These are phyloP conservation scores for Dioszegia crocea DNA, from an alignment of 768 basidiomycete species.

Conservation along the genomic window DNA sequence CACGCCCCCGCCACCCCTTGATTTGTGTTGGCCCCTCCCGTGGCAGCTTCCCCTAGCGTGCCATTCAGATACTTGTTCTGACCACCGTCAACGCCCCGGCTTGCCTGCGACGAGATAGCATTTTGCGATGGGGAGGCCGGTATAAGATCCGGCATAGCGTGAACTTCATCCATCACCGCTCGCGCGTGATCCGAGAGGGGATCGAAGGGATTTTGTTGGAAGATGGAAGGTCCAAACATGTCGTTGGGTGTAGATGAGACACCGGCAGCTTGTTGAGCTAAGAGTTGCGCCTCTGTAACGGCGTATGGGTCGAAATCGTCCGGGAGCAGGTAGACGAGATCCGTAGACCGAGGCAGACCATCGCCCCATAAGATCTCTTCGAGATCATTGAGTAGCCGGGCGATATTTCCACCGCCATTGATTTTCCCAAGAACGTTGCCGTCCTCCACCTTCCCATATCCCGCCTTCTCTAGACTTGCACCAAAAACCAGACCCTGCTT, in stretches of 20 bases:
- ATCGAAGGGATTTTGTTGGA: not conserved
- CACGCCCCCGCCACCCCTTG: not conserved
- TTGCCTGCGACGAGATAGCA: not conserved
- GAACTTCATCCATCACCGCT: not conserved
- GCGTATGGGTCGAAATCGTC: slow-evolving; percentile 41
- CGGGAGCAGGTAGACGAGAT: slow-evolving; percentile 33
- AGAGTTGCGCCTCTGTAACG: slow-evolving; percentile 13
- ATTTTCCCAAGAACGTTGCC: slow-evolving; percentile 18
- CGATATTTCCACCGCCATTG: slow-evolving; percentile 21
- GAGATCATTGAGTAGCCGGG: slow-evolving; percentile 36
- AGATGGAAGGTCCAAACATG: not conserved
- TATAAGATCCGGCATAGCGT: not conserved
- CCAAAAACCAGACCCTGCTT: slow-evolving; percentile 32
- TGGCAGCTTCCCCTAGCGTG: not conserved
- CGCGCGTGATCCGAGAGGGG: not conserved
- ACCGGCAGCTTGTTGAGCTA: not conserved
- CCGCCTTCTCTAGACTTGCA: slow-evolving; percentile 19
- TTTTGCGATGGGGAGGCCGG: not conserved
- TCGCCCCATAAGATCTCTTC: slow-evolving; percentile 43
- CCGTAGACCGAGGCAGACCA: slow-evolving; percentile 34
- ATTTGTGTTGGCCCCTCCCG: not conserved
- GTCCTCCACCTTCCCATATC: slow-evolving; percentile 25
- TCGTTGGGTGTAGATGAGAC: not conserved
- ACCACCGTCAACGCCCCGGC: not conserved
- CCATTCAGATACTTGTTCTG: not conserved